Evolutionary conservation across 2,329 filamentous ascomycete species (phyloP).

Genomic region (Pseudonectria foliicola): DNA sequence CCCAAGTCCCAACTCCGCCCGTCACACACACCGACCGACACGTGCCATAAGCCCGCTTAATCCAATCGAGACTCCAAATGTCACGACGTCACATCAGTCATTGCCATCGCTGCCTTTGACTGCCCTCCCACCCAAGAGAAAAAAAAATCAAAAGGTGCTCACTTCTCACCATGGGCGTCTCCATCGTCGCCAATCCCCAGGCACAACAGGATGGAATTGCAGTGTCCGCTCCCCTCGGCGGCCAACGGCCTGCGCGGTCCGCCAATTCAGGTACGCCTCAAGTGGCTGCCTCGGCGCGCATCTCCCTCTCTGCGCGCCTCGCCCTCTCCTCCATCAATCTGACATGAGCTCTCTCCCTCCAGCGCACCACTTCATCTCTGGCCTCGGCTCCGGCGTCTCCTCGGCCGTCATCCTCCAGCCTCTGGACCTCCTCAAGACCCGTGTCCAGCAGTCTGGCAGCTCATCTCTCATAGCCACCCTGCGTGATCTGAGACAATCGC

Average conservation of each 20-base stretch:
- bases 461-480: conserved; percentile 48
- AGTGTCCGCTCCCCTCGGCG: conserved; percentile 10
- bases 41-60: too few species aligned
- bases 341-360: conserved; percentile 12
- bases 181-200: conserved; percentile 16
- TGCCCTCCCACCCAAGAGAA: too few species aligned
- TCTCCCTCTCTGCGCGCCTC: neutral
- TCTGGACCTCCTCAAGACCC: conserved; percentile 91
- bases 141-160: too few species aligned
- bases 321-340: conserved; percentile 4
- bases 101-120: too few species aligned
- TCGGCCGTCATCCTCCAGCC: conserved; percentile 90
- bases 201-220: conserved; percentile 15
- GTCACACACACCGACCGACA: too few species aligned
- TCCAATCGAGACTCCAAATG: too few species aligned
- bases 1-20: too few species aligned
- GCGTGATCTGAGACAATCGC: conserved; percentile 44
- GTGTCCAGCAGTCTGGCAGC: conserved; percentile 78
- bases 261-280: conserved; percentile 21
- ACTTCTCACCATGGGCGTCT: conserved; percentile 16
- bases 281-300: conserved; percentile 3
- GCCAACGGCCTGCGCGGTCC: conserved; percentile 12
- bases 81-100: too few species aligned
- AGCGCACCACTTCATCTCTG: conserved; percentile 85
- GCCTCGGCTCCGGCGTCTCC: conserved; percentile 77